Base-by-base conservation (phyloP, 192 early-diverging fungal genomes). In the Coemansia sp. region DNA sequence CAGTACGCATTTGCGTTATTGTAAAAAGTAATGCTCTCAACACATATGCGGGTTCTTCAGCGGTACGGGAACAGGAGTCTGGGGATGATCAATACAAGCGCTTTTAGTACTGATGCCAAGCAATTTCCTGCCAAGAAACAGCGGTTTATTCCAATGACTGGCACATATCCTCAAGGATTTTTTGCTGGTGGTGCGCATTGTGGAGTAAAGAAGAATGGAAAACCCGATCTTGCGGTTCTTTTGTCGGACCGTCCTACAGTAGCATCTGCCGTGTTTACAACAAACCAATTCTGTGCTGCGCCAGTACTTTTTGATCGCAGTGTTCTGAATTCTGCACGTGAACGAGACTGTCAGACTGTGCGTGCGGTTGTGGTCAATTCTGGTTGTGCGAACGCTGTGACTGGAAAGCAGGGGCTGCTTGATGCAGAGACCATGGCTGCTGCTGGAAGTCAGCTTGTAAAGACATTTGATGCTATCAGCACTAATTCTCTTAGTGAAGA, bases 331-430 rank as follows among this genome's bases (percentile, higher is more conserved):
- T 59, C 70, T 11, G 84, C 84, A 8, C 66, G 71, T 11, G 80
- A 75, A 53, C 72, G 67, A 29, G 74, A 66, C 4, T 70, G 81
- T 50, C 74, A 76, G 46, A 82, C 83, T 3, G 63, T 87, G 19
- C 69, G 69, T 19, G 78, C 74, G 2, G 78, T 95, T 3, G 84
- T 95, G 6, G 86, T 89, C 22, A 96, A 98, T 74, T 92, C 93
- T 11, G 94, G 95, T 0, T 95, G 94, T 75, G 96, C 96, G 19
- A 98, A 98, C 70, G 96, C 96, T 1, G 95, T 95, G 17, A 98
- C 96, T 0, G 96, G 96, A 7, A 83, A 87, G 0, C 73, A 89
- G 68, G 96, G 96, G 4, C 64, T 95, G 3, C 74, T 79, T 30
- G 88, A 98, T 67, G 95, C 96, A 0, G 82, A 77, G 71, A 66